These are phyloP conservation scores for Passalora sequoiae DNA, from an alignment of 2,329 filamentous ascomycete species.

Conservation along the genomic window DNA sequence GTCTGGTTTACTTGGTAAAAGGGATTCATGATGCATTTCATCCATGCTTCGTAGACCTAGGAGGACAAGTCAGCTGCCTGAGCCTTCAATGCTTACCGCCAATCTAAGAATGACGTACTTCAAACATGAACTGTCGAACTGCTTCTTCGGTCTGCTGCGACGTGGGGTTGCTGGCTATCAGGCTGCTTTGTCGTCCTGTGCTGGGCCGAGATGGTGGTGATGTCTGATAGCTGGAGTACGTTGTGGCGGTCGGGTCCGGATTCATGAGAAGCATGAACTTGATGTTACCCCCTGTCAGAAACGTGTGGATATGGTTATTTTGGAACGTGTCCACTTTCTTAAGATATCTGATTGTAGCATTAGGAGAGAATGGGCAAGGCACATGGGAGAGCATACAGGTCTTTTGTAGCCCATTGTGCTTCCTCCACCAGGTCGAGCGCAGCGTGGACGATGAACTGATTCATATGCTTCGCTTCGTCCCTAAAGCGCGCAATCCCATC, in stretches of 20 bases:
- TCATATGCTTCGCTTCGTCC: slow-evolving; percentile 84
- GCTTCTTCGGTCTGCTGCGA: slow-evolving; percentile 91
- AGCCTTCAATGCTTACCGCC: background rate
- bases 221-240: slow-evolving; percentile 32
- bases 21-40: slow-evolving; percentile 95
- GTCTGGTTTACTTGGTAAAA: slow-evolving; percentile 86
- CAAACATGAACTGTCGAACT: slow-evolving; percentile 86
- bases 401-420: slow-evolving; percentile 82
- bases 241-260: slow-evolving; percentile 48
- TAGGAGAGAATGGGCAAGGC: too few relatives aligned
- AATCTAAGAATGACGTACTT: slow-evolving; percentile 38
- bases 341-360: slow-evolving; percentile 64
- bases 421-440: slow-evolving; percentile 94
- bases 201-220: slow-evolving; percentile 27
- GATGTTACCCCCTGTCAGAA: slow-evolving; percentile 85
- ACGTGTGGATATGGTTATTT: slow-evolving; percentile 85
- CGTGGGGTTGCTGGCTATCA: slow-evolving; percentile 62
- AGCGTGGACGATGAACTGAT: slow-evolving; percentile 95
- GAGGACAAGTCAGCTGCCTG: slow-evolving; percentile 6
- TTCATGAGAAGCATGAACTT: slow-evolving; percentile 94
- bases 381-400: slow-evolving; percentile 64
- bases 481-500: slow-evolving; percentile 86
- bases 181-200: slow-evolving; percentile 31
- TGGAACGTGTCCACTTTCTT: slow-evolving; percentile 97
- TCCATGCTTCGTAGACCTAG: slow-evolving; percentile 84